Evolutionary conservation across 768 basidiomycete genomes (phyloP), one percentile per base, ranked within the genome.

Genomic region (Phylloporus scabripes): DNA sequence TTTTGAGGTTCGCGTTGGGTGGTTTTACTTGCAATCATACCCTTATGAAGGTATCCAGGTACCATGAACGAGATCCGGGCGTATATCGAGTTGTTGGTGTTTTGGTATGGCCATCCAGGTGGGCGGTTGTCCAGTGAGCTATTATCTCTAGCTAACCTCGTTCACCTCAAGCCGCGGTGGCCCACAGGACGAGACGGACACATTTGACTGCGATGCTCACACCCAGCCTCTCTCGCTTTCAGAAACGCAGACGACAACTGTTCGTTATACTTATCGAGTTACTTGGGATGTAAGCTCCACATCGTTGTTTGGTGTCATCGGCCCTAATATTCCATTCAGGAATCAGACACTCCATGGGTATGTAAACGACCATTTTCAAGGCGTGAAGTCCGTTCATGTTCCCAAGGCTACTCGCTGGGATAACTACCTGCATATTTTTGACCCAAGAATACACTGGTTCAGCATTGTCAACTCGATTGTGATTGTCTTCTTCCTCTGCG

Each of bases 361-460:
- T 46, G 65, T 48, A 4, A 32, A 33, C 48, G 34, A 28, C 2
- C 8, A 2, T 10, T 21, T 45, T 48, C 23, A 17, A 45, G n/a
- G 17, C 14, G 18, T 21, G 18, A 32, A 34, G 14, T 41, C 45
- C 23, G 29, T 21, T 58, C 8, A 65, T 62, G 0, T 57, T 40
- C 48, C 17, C 14, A 69, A 92, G 91, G 94, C 92, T 5, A 90
- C 93, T 4, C 77, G 95, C 44, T 98, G 95, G 94, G 95, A 98
- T 64, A 87, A 86, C 59, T 98, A 98, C 64, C 80, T 97, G 17
- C 91, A 92, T 59, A 87, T 95, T 45, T 89, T 92, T 57, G 92
- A 94, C 60, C 92, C 91, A 39, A 81, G 83, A 44, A 96, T 98
- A 50, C 95, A 98, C 68, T 95, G 93, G 90, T 93, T 97, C 72